Percentiles rank a stretch among this genome's conserved stretches.
Conservation (phyloP, 148 eudicot genomes). For the Oxyria digyna region DNA sequence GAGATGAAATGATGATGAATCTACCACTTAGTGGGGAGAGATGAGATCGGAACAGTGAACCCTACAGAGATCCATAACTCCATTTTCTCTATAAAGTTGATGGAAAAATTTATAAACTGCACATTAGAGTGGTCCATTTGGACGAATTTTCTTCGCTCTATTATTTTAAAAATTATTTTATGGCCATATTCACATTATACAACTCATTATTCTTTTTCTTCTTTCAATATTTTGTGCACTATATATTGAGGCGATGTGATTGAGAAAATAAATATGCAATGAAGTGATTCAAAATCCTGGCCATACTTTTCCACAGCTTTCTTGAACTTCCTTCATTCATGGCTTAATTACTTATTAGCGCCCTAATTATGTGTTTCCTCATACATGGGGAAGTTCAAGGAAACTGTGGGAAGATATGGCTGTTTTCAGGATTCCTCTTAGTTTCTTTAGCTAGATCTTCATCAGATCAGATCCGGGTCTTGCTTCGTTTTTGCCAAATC, state of each 20-base stretch:
- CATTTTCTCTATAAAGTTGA: background rate
- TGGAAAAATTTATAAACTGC: background rate
- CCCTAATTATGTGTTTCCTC: too few relatives aligned
- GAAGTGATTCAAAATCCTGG: background rate
- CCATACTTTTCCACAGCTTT: constrained; percentile 14
- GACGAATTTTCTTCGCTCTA: background rate
- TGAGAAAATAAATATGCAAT: background rate
- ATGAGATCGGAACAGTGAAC: constrained; percentile 2
- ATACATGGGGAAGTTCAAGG: constrained; percentile 5
- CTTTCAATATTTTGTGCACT: background rate
- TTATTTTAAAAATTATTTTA: background rate
- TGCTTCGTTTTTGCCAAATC: background rate
- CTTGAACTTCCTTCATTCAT: constrained; percentile 9
- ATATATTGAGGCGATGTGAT: too few relatives aligned
- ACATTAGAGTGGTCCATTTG: constrained; percentile 5
- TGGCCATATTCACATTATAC: background rate
- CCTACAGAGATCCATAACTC: constrained; percentile 3
- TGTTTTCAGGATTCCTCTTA: background rate
- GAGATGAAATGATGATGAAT: background rate
- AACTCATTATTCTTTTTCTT: background rate
- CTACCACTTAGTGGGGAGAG: background rate
- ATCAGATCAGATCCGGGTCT: background rate
- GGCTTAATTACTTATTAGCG: too few relatives aligned
- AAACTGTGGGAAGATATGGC: constrained; percentile 11
- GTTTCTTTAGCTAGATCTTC: background rate